Evolutionary conservation across 345 rosid species (phyloP).

Genomic region (Punica granatum): DNA sequence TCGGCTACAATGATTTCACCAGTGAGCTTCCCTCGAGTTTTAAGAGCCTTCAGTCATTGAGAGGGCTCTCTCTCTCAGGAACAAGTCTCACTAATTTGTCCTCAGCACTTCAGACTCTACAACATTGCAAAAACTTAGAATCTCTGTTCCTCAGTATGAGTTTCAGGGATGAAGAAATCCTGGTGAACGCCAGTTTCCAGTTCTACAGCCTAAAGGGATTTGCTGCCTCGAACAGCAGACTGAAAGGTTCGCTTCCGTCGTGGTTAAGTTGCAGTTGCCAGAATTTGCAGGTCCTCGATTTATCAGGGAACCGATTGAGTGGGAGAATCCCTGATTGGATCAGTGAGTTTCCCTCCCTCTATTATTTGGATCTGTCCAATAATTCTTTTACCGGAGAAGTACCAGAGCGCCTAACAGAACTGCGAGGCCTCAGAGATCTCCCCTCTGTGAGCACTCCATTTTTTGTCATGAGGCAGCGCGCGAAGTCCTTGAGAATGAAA

Average conservation of each 20-base stretch:
- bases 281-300: slow-evolving; percentile 12
- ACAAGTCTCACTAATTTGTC: slow-evolving; percentile 11
- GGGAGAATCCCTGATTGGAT: slow-evolving; percentile 14
- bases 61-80: slow-evolving; percentile 16
- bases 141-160: not conserved
- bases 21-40: slow-evolving; percentile 19
- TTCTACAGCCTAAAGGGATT: slow-evolving; percentile 10
- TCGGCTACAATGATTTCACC: slow-evolving; percentile 7
- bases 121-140: slow-evolving; percentile 20
- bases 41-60: slow-evolving; percentile 19
- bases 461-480: too few species aligned
- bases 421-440: slow-evolving; percentile 6
- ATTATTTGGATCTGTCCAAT: slow-evolving; percentile 22
- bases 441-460: too few species aligned
- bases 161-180: slow-evolving; percentile 14
- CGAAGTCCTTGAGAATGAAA: too few species aligned
- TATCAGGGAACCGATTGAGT: slow-evolving; percentile 16
- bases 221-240: slow-evolving; percentile 2
- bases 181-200: slow-evolving; percentile 3
- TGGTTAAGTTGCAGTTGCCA: slow-evolving; percentile 12
- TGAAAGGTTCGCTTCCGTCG: slow-evolving; percentile 14
- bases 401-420: slow-evolving; percentile 16
- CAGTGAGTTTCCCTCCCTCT: slow-evolving; percentile 12
- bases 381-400: slow-evolving; percentile 30
- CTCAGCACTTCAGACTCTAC: slow-evolving; percentile 14